Evolutionary conservation across 1,284 basidiomycete species (phyloP).

Genomic region (Pseudozyma hubeiensis): DNA sequence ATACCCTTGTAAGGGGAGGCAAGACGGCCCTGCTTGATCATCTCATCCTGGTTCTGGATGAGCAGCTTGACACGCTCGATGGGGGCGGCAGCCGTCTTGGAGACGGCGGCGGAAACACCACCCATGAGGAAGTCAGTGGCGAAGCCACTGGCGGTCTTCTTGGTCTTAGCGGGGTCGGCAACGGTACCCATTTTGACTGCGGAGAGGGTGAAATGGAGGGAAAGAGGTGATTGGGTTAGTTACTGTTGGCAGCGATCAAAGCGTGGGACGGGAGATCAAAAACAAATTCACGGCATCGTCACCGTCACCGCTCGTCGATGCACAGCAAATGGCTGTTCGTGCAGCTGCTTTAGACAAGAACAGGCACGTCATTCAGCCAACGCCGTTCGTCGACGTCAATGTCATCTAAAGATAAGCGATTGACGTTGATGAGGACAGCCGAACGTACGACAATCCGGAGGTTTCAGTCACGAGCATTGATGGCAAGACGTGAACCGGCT

Average conservation of each 20-base stretch:
- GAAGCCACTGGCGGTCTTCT: constrained; percentile 61
- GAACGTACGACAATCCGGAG: neutral
- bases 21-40: constrained; percentile 69
- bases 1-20: constrained; percentile 69
- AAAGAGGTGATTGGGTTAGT: constrained; percentile 8
- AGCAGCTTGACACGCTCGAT: constrained; percentile 69
- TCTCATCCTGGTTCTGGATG: constrained; percentile 70
- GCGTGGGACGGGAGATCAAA: neutral
- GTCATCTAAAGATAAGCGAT: neutral
- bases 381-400: too few species aligned
- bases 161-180: constrained; percentile 60
- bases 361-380: too few species aligned
- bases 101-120: constrained; percentile 69
- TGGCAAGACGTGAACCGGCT: too few species aligned
- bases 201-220: constrained; percentile 2
- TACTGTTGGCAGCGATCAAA: neutral
- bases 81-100: constrained; percentile 69
- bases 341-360: too few species aligned
- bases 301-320: too few species aligned
- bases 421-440: neutral
- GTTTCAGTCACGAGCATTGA: too few species aligned
- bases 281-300: neutral
- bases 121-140: constrained; percentile 68
- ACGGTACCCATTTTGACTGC: constrained; percentile 61
- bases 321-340: too few species aligned